Conservation (phyloP, 2,329 filamentous ascomycete species). For the Macrophomina pseudophaseolina region DNA sequence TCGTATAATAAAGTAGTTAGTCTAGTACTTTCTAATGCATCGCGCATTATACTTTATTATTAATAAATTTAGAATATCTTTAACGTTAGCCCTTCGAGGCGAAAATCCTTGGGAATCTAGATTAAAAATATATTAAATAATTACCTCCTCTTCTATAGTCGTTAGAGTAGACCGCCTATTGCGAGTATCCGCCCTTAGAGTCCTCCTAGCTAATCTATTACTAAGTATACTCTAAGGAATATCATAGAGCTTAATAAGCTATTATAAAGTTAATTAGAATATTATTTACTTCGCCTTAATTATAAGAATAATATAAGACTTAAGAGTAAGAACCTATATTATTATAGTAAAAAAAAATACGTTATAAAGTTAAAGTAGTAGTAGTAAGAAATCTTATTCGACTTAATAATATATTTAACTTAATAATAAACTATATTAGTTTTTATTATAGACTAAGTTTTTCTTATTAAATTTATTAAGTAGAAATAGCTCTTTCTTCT, state of each 20-base stretch:
- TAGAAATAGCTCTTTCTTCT: no score
- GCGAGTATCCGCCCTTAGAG: not conserved
- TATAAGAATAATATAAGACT: no score
- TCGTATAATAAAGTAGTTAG: slow-evolving; percentile 30
- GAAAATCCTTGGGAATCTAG: slow-evolving; percentile 27
- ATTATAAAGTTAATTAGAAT: no score
- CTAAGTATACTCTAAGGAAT: slow-evolving; percentile 26
- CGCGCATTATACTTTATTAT: slow-evolving; percentile 20
- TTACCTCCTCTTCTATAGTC: slow-evolving; percentile 28
- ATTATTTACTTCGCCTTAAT: no score
- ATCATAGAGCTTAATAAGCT: slow-evolving; percentile 27
- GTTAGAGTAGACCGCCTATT: slow-evolving; percentile 24
- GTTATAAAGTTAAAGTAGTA: no score
- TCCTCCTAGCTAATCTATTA: slow-evolving; percentile 27
- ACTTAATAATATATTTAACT: no score
- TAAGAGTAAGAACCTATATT: no score
- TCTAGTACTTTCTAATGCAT: slow-evolving; percentile 29
- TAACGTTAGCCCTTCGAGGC: slow-evolving; percentile 28
- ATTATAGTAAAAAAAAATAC: no score
- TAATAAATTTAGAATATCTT: slow-evolving; percentile 32
- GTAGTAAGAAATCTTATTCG: no score
- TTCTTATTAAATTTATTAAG: no score
- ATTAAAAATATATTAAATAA: slow-evolving; percentile 31
- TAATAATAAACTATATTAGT: no score
- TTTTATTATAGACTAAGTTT: no score